Base-by-base conservation (phyloP, 495 filamentous ascomycete genomes). In the Echria macrotheca region DNA sequence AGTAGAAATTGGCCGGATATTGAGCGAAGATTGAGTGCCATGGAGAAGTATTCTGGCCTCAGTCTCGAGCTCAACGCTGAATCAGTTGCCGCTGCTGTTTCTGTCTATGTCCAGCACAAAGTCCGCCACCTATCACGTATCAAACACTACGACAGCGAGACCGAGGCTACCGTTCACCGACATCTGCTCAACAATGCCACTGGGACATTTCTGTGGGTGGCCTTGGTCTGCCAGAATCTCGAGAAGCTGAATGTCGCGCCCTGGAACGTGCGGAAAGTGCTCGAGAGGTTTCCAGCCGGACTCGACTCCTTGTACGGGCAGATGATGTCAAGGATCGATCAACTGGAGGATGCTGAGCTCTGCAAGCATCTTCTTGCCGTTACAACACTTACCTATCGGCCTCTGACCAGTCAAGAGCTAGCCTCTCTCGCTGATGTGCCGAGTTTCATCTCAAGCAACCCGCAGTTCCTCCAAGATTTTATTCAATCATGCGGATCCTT, bases 81-180 rank as follows among this genome's bases (percentile, higher is more conserved):
- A 49, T 10, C 25, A 4, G 43, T 28, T 25, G 4, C 50, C 25
- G 4, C 44, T 58, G 62, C 59, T 19, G 54, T 66, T 36, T 23
- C 57, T 6, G 21, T 21, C 0, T 77, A 62, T 45, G 70, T 77
- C 31, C 12, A 58, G 0, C 24, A 61, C 26, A 74, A 67, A 19
- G 12, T 29, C 9, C 4, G 12, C 29, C 24, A 35, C 2, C 17
- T 50, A 5, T 7, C 47, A 22, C 2, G n/a, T 2, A 2, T 28
- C 2, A 38, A 48, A 28, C 1, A 2, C 9, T 35, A 42, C 26
- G 24, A 42, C 15, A 11, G 25, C 25, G 9, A 35, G 11, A 42
- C 26, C 0, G 15, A 35, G n/a, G 25, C 6, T 2, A 48, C 48
- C 68, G 37, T 53, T 5, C 33, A 22, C 18, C 15, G 58, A 11